Base-by-base conservation (phyloP, 345 rosid species). In the Corchorus capsularis region DNA sequence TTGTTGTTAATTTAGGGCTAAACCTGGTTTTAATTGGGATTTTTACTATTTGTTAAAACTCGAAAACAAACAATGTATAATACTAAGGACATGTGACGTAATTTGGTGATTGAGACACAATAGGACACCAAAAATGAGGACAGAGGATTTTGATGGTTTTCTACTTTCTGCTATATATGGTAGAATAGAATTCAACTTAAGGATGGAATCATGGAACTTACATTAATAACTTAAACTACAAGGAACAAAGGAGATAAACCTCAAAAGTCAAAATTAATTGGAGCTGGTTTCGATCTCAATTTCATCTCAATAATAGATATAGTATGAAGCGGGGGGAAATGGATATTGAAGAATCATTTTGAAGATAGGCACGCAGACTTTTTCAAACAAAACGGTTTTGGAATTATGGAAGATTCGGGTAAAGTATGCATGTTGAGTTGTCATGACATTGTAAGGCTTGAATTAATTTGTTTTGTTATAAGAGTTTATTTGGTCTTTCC, bases 321-420 rank as follows among this genome's bases (percentile, higher is more conserved):
- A 43, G 16, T 35, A 34, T 37, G 10, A 19, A 43, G 43, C 19
- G 46, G 8, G n/a, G 5, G n/a, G 37, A 17, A 66, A 1, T 32
- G n/a, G 20, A n/a, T 9, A 20, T 67, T 17, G 5, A 16, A 20
- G 46, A 9, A 61, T 61, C 27, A 10, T n/a, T 19, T 56, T 56
- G 41, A 65, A 43, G 69, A 64, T 10, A 65, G 70, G 53, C 53
- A 11, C 3, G 17, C 68, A 17, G 68, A 39, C 47, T 0, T 66
- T 65, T 66, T 45, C 70, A 66, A 66, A 66, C 35, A 45, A 66
- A 66, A 66, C 70, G 70, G 70, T 66, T 66, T 45, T 19, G 22
- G 53, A 66, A 20, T 41, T 43, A 5, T 43, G 19, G 10, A 43
- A 45, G 10, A 43, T n/a, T n/a, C n/a, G 70, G 53, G 35, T 66